Evolutionary conservation across 306 rosid species (phyloP), one percentile per base, ranked within the genome.

Genomic region (Rubus parviflorus): DNA sequence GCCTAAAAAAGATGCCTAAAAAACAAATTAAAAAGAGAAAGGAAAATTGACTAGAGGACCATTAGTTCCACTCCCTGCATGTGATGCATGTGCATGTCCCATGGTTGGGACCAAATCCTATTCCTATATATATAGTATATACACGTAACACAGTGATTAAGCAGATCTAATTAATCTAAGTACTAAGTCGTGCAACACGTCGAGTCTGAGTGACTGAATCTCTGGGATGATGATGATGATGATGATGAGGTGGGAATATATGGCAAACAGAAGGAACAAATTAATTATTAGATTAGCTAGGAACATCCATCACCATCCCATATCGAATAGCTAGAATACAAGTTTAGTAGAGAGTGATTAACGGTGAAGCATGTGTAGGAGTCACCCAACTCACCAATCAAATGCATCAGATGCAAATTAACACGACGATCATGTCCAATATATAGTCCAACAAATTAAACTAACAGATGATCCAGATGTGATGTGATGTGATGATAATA

Each of bases 321-420:
- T 40, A 7, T 40, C 14, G 19, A 40, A 30, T 30, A 30, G 35
- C 35, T 72, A 72, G 25, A 72, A 40, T 38, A 72, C 3, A 20
- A 53, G 1, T 22, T 7, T 20, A 3, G 13, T 11, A 41, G 8
- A 37, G 63, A 72, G 76, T 53, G 22, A 73, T 73, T 56, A 41
- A 41, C 67, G 67, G 75, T 20, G 23, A 19, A 41, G 20, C 76
- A 72, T 72, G 76, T 53, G 75, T 49, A 4, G 42, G 11, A 37
- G 53, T 70, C 25, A 5, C 25, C 9, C 8, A 53, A 20, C 13
- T 68, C 37, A 42, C 10, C 15, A 20, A 20, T 56, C 14, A 57
- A 56, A 56, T 56, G 15, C 63, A 51, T 49, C 6, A 51, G 25
- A 54, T 54, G 3, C 64, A 58, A 23, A 22, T 60, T 23, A 22